Evolutionary conservation across 2,329 filamentous ascomycete species (phyloP).

Genomic region (Cercospora sp.): DNA sequence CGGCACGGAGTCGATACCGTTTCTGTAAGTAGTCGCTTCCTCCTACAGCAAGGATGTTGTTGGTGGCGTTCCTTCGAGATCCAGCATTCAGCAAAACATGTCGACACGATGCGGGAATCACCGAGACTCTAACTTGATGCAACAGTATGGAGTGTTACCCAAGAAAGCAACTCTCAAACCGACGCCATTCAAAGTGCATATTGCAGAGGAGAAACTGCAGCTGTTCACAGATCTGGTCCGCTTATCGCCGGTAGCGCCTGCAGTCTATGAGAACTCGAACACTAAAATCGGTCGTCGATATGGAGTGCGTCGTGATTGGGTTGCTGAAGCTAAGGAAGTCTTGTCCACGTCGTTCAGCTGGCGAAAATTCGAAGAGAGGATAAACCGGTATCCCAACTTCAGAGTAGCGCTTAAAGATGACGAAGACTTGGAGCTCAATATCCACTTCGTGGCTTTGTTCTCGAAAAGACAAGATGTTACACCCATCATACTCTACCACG

Average conservation of each 20-base stretch:
- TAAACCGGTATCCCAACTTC: slow-evolving; percentile 57
- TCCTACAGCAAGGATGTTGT: background rate
- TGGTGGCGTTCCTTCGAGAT: background rate
- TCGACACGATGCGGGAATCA: background rate
- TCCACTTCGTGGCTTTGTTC: slow-evolving; percentile 59
- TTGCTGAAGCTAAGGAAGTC: slow-evolving; percentile 40
- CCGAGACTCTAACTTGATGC: background rate
- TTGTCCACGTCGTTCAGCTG: slow-evolving; percentile 39
- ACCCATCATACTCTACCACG: slow-evolving; percentile 39
- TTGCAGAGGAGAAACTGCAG: slow-evolving; percentile 46
- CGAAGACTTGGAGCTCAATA: slow-evolving; percentile 40
- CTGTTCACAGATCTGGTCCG: slow-evolving; percentile 50
- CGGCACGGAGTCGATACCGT: background rate
- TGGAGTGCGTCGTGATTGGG: slow-evolving; percentile 52
- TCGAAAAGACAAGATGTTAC: slow-evolving; percentile 47
- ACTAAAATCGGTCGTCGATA: slow-evolving; percentile 34
- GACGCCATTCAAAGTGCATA: slow-evolving; percentile 45
- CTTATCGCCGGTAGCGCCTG: slow-evolving; percentile 51
- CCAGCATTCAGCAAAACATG: background rate
- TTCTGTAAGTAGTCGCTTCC: background rate
- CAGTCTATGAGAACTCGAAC: slow-evolving; percentile 49
- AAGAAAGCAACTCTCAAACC: slow-evolving; percentile 40
- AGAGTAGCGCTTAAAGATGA: slow-evolving; percentile 45
- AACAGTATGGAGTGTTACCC: slow-evolving; percentile 33
- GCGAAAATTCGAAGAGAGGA: slow-evolving; percentile 44